Conservation (phyloP, 139 green algal species). For the Chlorella sp. region DNA sequence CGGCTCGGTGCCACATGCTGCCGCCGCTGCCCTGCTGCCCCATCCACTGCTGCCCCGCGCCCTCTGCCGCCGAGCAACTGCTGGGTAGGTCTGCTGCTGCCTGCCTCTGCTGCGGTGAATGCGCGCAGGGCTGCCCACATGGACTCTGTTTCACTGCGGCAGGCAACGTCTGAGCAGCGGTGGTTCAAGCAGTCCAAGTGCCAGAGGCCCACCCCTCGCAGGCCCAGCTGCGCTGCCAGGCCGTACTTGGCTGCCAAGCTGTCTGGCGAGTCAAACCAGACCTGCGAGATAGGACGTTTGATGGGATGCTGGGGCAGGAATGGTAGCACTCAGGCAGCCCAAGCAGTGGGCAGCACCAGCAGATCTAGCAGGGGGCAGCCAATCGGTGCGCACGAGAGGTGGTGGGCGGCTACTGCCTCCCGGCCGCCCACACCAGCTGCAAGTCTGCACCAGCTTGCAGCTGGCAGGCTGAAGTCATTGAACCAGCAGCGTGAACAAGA, state of each 20-base stretch:
- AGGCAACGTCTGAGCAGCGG: not conserved
- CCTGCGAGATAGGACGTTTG: slow-evolving; percentile 15
- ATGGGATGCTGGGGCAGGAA: too few relatives aligned
- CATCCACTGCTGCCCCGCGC: too few relatives aligned
- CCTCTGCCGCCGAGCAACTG: too few relatives aligned
- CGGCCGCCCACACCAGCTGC: not conserved
- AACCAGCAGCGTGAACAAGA: too few relatives aligned
- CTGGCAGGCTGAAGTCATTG: not conserved
- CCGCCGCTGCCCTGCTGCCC: too few relatives aligned
- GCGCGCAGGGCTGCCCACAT: slow-evolving; percentile 52
- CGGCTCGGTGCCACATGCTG: too few relatives aligned
- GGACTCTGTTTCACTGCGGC: slow-evolving; percentile 21
- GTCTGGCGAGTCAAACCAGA: slow-evolving; percentile 59
- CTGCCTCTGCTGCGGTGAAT: not conserved
- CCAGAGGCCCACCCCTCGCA: slow-evolving; percentile 58
- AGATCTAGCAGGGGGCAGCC: too few relatives aligned
- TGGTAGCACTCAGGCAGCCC: not conserved
- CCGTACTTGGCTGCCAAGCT: slow-evolving; percentile 39
- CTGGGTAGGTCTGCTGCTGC: not conserved
- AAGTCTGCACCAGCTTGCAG: not conserved
- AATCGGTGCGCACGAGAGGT: too few relatives aligned
- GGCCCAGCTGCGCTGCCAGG: slow-evolving; percentile 34
- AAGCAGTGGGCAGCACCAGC: not conserved
- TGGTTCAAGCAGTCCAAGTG: slow-evolving; percentile 62
- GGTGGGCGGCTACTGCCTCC: too few relatives aligned